Evolutionary conservation across 1,139 yeast genomes (phyloP).

Genomic region (Protomyces arabidopsidicola): DNA sequence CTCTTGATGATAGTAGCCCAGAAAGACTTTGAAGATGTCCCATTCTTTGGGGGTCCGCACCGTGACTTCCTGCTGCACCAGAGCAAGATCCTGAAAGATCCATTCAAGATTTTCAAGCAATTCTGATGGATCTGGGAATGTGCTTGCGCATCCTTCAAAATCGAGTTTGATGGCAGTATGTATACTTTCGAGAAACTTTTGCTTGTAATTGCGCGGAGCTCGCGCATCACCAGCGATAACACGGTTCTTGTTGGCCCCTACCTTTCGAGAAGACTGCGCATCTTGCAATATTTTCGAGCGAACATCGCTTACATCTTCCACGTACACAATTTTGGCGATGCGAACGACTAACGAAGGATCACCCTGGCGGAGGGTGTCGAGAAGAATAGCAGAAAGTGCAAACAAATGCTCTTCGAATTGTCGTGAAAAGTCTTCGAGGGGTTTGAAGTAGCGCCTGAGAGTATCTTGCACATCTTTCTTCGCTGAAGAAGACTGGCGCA

Average conservation of each 20-base stretch:
- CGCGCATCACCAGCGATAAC: conserved; percentile 32
- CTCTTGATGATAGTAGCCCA: conserved; percentile 63
- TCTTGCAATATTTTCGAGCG: conserved; percentile 39
- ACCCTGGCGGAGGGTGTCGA: conserved; percentile 65
- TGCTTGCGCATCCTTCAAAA: conserved; percentile 59
- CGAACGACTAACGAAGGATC: conserved; percentile 66
- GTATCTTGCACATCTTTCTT: conserved; percentile 70
- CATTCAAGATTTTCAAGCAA: conserved; percentile 72
- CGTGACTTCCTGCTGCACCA: conserved; percentile 56
- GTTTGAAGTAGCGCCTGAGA: conserved; percentile 55
- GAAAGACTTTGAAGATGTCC: conserved; percentile 62
- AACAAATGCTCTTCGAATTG: conserved; percentile 63
- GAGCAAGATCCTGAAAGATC: conserved; percentile 73
- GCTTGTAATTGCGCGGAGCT: conserved; percentile 57
- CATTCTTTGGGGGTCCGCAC: conserved; percentile 68
- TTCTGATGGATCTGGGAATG: conserved; percentile 47
- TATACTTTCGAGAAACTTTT: conserved; percentile 58
- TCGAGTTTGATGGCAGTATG: conserved; percentile 60
- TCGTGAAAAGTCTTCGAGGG: conserved; percentile 49
- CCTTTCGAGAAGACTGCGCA: conserved; percentile 35
- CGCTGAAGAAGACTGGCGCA: conserved; percentile 50
- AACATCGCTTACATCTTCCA: conserved; percentile 70
- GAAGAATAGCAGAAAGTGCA: conserved; percentile 56
- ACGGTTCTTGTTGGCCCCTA: conserved; percentile 16
- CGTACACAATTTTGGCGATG: conserved; percentile 68